Evolutionary conservation across 1,284 basidiomycete species (phyloP).

Genomic region (Agaricales sp.): DNA sequence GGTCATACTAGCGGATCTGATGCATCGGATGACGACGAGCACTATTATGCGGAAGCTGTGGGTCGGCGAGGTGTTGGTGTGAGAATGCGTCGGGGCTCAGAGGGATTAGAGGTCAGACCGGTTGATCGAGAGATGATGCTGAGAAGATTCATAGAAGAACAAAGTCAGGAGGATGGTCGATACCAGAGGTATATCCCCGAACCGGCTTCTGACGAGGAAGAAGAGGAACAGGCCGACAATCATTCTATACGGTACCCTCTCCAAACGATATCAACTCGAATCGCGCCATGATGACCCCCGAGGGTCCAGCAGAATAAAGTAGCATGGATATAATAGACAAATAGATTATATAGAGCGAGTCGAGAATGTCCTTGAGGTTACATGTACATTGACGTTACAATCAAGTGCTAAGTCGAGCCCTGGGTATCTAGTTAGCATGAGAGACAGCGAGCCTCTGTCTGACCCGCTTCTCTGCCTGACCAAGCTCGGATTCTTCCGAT

Average conservation of each 20-base stretch:
- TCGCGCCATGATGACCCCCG: too few species aligned
- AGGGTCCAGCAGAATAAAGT: too few species aligned
- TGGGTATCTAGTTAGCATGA: neutral
- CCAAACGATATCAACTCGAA: too few species aligned
- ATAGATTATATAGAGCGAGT: too few species aligned
- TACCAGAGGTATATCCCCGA: conserved; percentile 12
- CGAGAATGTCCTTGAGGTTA: too few species aligned
- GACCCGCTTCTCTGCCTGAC: conserved; percentile 50
- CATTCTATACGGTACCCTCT: too few species aligned
- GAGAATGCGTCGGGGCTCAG: conserved; percentile 56
- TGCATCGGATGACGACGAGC: conserved; percentile 28
- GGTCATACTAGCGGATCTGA: conserved; percentile 20
- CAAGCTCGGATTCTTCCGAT: conserved; percentile 41
- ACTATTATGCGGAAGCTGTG: conserved; percentile 17
- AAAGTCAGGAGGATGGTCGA: conserved; percentile 30
- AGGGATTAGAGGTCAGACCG: conserved; percentile 65
- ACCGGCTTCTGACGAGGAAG: conserved; percentile 1
- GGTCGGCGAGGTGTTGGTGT: conserved; percentile 10
- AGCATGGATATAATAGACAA: too few species aligned
- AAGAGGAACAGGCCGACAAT: too few species aligned
- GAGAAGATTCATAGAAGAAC: conserved; percentile 38
- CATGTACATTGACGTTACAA: too few species aligned
- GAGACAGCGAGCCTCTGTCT: conserved; percentile 35
- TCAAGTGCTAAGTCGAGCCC: too few species aligned
- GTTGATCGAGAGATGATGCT: conserved; percentile 53